These are phyloP conservation scores for Ceratocystis harringtonii DNA, from an alignment of 2,329 filamentous ascomycete species.

Conservation along the genomic window DNA sequence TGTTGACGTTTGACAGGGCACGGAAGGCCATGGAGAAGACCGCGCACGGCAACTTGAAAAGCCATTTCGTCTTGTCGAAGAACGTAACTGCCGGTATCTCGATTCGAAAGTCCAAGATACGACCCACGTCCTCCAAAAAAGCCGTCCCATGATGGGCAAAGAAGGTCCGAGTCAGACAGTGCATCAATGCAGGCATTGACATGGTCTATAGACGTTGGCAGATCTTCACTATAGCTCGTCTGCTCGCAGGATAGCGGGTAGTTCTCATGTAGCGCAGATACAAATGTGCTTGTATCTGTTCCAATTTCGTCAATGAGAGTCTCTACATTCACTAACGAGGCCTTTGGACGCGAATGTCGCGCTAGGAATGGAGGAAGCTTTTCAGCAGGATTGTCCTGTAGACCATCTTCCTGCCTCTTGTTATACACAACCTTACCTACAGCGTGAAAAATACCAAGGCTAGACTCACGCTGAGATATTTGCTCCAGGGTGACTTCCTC, in stretches of 20 bases:
- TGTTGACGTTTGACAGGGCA: conserved; percentile 58
- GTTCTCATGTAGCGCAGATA: conserved; percentile 85
- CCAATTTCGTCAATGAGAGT: conserved; percentile 82
- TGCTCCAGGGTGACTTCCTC: conserved; percentile 68
- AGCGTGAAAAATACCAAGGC: conserved; percentile 86
- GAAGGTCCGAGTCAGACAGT: conserved; percentile 74
- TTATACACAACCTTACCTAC: conserved; percentile 95
- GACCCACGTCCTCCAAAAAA: conserved; percentile 43
- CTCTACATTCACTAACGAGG: conserved; percentile 53
- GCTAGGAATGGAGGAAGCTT: conserved; percentile 44
- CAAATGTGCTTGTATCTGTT: conserved; percentile 79
- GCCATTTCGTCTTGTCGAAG: conserved; percentile 86
- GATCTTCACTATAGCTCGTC: conserved; percentile 32
- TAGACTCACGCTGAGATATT: conserved; percentile 75
- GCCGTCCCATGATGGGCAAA: conserved; percentile 57
- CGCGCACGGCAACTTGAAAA: conserved; percentile 79
- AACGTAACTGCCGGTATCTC: conserved; percentile 51
- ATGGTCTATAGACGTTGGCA: conserved; percentile 45
- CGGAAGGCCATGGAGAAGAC: conserved; percentile 71
- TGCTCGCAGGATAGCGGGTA: conserved; percentile 70
- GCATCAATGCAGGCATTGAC: conserved; percentile 74
- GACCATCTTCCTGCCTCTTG: conserved; percentile 42
- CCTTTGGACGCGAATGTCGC: conserved; percentile 42
- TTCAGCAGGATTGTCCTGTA: conserved; percentile 27
- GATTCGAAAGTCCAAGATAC: conserved; percentile 31